phyloP scores from a whole-genome alignment of 345 rosid genomes.

The Citropsis articulata region DNA sequence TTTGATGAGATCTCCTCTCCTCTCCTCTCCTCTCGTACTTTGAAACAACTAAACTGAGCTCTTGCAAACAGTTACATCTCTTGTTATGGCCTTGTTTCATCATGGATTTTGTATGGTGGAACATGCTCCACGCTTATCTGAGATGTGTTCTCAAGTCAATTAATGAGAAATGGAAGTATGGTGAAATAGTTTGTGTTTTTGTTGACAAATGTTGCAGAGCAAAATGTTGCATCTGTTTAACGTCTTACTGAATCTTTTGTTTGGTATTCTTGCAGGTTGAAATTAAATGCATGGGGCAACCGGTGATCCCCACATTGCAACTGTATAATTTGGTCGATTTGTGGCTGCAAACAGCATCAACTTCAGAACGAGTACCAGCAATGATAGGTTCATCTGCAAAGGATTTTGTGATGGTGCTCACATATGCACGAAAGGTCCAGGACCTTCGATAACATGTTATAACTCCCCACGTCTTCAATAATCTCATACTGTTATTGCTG shows the following conservation, averaged over 20 bases:
- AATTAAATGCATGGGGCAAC: slow-evolving; percentile 75
- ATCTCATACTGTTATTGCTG: slow-evolving; percentile 3
- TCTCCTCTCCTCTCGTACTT: not conserved
- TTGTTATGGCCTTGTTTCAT: not conserved
- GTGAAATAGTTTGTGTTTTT: not conserved
- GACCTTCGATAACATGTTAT: slow-evolving; percentile 11
- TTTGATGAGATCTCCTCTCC: too few relatives aligned
- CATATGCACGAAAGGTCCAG: slow-evolving; percentile 50
- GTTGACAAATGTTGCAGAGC: not conserved
- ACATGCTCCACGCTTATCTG: not conserved
- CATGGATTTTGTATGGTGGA: not conserved
- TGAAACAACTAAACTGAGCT: not conserved
- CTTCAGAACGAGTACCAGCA: slow-evolving; percentile 46
- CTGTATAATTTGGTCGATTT: slow-evolving; percentile 56
- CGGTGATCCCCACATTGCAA: slow-evolving; percentile 54
- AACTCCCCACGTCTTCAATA: not conserved
- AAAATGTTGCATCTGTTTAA: not conserved
- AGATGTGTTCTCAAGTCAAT: not conserved
- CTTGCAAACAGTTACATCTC: not conserved
- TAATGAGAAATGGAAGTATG: not conserved
- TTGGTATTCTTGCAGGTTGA: slow-evolving; percentile 51
- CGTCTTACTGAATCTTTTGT: not conserved
- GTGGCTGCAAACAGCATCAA: slow-evolving; percentile 60
- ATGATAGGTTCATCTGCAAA: slow-evolving; percentile 71
- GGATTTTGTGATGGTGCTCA: slow-evolving; percentile 77